These are phyloP conservation scores for Paspalum notatum DNA, from an alignment of 176 grass and related monocot genomes.

Conservation along the genomic window DNA sequence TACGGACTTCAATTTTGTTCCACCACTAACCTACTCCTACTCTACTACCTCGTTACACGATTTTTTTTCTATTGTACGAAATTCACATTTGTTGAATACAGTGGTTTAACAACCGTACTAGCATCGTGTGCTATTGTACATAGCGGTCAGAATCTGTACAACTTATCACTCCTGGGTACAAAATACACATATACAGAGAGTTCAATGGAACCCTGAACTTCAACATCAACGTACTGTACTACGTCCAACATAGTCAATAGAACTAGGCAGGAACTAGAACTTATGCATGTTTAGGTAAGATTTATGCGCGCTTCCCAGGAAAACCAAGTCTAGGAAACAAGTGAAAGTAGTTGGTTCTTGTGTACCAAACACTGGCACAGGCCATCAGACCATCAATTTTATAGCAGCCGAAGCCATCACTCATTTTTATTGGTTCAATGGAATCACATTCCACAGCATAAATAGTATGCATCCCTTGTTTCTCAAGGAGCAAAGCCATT, in stretches of 20 bases:
- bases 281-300: conserved; percentile 70
- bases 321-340: conserved; percentile 54
- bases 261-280: conserved; percentile 44
- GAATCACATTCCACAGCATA: conserved; percentile 9
- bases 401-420: background rate
- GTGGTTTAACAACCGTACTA: conserved; percentile 24
- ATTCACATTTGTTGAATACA: background rate
- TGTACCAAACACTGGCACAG: conserved; percentile 49
- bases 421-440: background rate
- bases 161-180: background rate
- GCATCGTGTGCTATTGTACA: background rate
- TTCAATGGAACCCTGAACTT: conserved; percentile 10
- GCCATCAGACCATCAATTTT: conserved; percentile 28
- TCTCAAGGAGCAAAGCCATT: conserved; percentile 23
- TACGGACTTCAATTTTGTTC: too few species aligned
- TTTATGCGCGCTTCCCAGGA: conserved; percentile 39
- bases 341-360: conserved; percentile 81
- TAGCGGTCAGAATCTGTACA: background rate
- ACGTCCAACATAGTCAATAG: conserved; percentile 21
- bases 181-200: background rate
- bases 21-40: too few species aligned
- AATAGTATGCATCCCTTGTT: background rate
- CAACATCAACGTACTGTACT: conserved; percentile 33
- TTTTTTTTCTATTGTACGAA: too few species aligned
- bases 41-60: too few species aligned